A percentile compares a stretch with the other conserved stretches of the same genome.
These are phyloP conservation scores for Simplicillium sp. DNA, from an alignment of 2,329 filamentous ascomycete species.

Conservation along the genomic window DNA sequence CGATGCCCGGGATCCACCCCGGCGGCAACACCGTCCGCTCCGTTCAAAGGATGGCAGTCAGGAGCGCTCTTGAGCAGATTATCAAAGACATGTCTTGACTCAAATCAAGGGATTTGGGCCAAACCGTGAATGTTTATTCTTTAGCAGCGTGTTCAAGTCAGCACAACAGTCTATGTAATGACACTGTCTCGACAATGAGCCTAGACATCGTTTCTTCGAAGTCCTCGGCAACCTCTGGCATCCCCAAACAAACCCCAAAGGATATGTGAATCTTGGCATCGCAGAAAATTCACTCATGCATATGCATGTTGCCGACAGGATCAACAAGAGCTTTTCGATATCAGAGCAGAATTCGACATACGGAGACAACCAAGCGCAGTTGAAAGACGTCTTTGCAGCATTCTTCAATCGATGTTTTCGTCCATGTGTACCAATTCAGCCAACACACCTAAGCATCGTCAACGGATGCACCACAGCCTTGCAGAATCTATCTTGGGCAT, in stretches of 20 bases:
- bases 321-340: not conserved
- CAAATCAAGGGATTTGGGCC: too few relatives aligned
- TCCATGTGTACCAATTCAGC: not conserved
- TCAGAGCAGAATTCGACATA: not conserved
- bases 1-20: too few relatives aligned
- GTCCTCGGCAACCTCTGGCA: not conserved
- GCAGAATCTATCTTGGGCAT: not conserved
- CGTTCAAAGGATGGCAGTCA: too few relatives aligned
- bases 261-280: not conserved
- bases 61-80: too few relatives aligned
- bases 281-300: conserved; percentile 4
- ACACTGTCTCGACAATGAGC: too few relatives aligned
- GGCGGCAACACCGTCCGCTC: too few relatives aligned
- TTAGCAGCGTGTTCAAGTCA: too few relatives aligned
- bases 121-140: too few relatives aligned
- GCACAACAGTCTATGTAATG: too few relatives aligned
- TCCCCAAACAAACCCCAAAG: not conserved
- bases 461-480: conserved; percentile 1
- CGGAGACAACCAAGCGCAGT: not conserved
- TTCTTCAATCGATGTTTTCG: not conserved
- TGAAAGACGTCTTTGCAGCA: not conserved
- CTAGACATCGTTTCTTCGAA: too few relatives aligned
- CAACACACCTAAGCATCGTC: not conserved
- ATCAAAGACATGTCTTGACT: too few relatives aligned
- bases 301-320: not conserved